Evolutionary conservation across 208 protist species (phyloP).

Genomic region (Leishmania amazonensis): DNA sequence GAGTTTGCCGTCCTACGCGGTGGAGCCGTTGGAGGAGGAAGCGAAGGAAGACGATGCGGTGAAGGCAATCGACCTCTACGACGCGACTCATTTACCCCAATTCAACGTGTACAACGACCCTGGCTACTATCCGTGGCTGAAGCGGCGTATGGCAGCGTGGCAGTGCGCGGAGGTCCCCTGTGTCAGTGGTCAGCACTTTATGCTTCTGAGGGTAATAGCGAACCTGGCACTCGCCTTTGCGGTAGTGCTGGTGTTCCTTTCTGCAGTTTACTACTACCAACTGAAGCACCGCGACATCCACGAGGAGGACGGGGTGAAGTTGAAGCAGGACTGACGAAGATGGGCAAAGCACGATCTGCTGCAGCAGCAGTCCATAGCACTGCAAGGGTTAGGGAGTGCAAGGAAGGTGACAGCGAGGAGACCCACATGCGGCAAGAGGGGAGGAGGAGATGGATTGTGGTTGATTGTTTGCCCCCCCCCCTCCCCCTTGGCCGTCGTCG

Average conservation of each 20-base stretch:
- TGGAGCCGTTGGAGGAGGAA: conserved; percentile 6
- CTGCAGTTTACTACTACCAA: conserved; percentile 17
- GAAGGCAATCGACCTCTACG: conserved; percentile 17
- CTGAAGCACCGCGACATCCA: conserved; percentile 9
- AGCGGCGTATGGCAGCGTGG: conserved; percentile 26
- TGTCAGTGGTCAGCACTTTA: conserved; percentile 28
- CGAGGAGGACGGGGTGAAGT: conserved; percentile 20
- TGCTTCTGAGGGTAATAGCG: conserved; percentile 29
- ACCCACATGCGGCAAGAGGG: not conserved
- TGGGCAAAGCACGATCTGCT: not conserved
- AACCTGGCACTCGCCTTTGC: conserved; percentile 25
- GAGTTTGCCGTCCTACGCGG: conserved; percentile 30
- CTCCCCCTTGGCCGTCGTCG: not conserved
- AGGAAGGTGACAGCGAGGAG: not conserved
- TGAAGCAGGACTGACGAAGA: conserved; percentile 31
- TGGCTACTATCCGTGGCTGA: conserved; percentile 40
- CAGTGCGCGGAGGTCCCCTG: conserved; percentile 43
- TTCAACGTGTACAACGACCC: conserved; percentile 41
- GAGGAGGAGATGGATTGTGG: not conserved
- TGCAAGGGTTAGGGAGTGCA: not conserved
- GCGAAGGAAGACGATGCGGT: not conserved
- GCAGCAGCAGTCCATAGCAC: not conserved
- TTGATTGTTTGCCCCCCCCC: not conserved
- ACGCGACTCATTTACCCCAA: conserved; percentile 22
- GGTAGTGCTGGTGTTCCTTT: conserved; percentile 10